Base-by-base conservation (phyloP, 768 basidiomycete species). In the Termitomyces sp. region DNA sequence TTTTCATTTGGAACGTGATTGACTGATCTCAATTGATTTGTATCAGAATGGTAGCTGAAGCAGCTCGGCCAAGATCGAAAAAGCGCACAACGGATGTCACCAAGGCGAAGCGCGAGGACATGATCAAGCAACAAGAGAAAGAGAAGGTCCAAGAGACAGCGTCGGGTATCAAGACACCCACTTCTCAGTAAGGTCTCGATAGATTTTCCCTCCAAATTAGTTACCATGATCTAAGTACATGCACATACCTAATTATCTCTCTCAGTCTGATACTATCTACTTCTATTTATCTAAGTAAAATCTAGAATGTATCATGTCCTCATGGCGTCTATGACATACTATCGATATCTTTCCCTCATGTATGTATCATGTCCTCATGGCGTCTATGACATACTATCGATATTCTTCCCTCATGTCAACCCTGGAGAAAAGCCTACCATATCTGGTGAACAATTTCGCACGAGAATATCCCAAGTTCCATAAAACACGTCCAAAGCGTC, bases 41-140 rank as follows among this genome's bases (percentile, higher is more conserved):
- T 55, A n/a, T 28, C 64, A 92, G 90, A 58, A 89, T 93, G 81
- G 91, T 94, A 5, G 90, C 92, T 3, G 90, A 92, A 69, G 92
- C 91, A 6, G 91, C 91, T 3, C 72, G 83, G 47, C 84, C 87
- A 24, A 91, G 87, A 72, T 74, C 78, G 32, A 90, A 85, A 69
- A 84, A 84, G 55, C 56, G 63, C 9, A 62, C 68, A 18, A 71
- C 68, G 13, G 66, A 64, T 57, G 65, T 68, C 13, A 71, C 71
- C 24, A 76, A 76, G 62, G 73, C 70, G 7, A 74, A 72, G 67
- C 65, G 72, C 52, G 71, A 82, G 66, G 70, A 73, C 61, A 68
- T 74, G 72, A 40, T 73, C 61, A 65, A 67, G 38, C 69, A 65
- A 46, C 63, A 63, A 52, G 61, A 67, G 55, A 61, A 57, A 45